Conservation (phyloP, 306 rosid genomes). For the Lithocarpus polystachyus region DNA sequence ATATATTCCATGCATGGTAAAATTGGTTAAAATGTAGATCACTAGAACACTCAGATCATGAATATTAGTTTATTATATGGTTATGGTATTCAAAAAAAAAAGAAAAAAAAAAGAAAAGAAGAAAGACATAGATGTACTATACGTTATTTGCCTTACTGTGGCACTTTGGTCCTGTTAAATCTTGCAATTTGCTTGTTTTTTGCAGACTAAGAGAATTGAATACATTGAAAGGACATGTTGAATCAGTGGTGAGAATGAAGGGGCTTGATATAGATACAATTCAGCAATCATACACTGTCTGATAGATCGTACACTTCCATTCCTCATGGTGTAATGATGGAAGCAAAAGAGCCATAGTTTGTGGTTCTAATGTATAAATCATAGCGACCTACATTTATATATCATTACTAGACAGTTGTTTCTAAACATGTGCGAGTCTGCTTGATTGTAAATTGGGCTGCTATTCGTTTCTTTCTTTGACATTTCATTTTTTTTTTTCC, state of each 20-base stretch:
- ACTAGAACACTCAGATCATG: too few species aligned
- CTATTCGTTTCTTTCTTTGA: neutral
- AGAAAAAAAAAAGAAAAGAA: too few species aligned
- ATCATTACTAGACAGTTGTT: neutral
- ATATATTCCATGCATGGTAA: too few species aligned
- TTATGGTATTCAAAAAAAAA: too few species aligned
- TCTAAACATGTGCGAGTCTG: neutral
- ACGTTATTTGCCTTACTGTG: too few species aligned
- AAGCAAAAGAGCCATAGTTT: neutral
- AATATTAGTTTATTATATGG: too few species aligned
- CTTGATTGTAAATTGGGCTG: neutral
- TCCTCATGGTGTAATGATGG: neutral
- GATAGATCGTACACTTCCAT: neutral
- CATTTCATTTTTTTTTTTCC: too few species aligned
- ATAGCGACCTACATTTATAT: neutral
- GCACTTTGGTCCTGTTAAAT: too few species aligned
- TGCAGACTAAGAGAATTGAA: constrained; percentile 63
- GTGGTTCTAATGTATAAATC: neutral
- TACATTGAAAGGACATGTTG: constrained; percentile 78
- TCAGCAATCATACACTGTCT: constrained; percentile 66
- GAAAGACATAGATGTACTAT: too few species aligned
- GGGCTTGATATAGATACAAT: constrained; percentile 68
- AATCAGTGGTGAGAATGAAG: constrained; percentile 70
- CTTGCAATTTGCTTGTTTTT: neutral
- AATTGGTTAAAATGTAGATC: too few species aligned